Evolutionary conservation across 352 stramenopile species (phyloP).

Genomic region (Phytophthora europaea): DNA sequence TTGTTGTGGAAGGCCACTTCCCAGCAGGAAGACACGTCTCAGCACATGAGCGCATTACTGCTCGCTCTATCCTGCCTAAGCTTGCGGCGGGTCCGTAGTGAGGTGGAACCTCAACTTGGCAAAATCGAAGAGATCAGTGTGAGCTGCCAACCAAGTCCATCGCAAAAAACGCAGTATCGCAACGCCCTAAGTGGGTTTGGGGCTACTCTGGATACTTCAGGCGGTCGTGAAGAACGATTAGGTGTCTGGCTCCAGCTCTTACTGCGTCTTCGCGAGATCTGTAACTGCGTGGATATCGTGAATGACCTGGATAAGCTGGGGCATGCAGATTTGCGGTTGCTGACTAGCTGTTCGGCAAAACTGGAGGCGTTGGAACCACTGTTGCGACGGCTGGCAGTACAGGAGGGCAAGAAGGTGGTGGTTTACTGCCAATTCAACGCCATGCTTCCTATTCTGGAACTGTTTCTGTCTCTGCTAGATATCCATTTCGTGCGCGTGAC

Average conservation of each 20-base stretch:
- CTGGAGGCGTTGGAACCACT: slow-evolving; percentile 64
- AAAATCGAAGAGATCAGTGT: slow-evolving; percentile 89
- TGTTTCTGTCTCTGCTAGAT: slow-evolving; percentile 72
- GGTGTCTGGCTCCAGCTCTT: slow-evolving; percentile 74
- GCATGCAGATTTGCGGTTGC: slow-evolving; percentile 68
- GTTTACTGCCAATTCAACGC: slow-evolving; percentile 82
- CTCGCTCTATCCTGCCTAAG: slow-evolving; percentile 70
- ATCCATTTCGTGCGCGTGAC: slow-evolving; percentile 76
- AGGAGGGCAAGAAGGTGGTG: slow-evolving; percentile 78
- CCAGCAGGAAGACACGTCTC: slow-evolving; percentile 30
- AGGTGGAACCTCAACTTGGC: slow-evolving; percentile 81
- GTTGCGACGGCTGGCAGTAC: slow-evolving; percentile 58
- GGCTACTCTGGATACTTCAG: slow-evolving; percentile 45
- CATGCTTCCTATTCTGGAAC: slow-evolving; percentile 80
- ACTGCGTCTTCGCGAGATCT: slow-evolving; percentile 73
- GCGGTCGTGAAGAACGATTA: slow-evolving; percentile 62
- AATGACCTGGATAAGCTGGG: slow-evolving; percentile 83
- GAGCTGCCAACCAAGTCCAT: slow-evolving; percentile 60
- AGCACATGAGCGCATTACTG: slow-evolving; percentile 54
- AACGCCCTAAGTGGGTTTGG: slow-evolving; percentile 68
- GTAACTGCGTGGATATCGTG: slow-evolving; percentile 85
- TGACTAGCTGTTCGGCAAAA: slow-evolving; percentile 74
- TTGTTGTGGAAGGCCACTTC: slow-evolving; percentile 59
- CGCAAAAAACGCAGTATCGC: slow-evolving; percentile 76
- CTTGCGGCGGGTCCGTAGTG: slow-evolving; percentile 73